Evolutionary conservation across 2,329 filamentous ascomycete species (phyloP).

Genomic region (Coniochaeta ligniaria): DNA sequence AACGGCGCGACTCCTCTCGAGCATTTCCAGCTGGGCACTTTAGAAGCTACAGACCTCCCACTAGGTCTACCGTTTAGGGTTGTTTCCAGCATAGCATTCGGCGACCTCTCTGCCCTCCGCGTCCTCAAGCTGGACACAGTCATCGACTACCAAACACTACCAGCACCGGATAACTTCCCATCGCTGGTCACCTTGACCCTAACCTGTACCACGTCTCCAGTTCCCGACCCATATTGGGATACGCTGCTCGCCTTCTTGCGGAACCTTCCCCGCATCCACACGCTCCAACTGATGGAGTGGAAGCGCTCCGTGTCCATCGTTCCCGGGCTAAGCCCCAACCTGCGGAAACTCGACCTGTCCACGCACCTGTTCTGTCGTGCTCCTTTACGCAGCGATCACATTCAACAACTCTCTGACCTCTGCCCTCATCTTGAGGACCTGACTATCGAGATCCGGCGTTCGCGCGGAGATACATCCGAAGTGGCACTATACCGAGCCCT

Average conservation of each 20-base stretch:
- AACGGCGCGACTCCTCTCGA: background rate
- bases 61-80: background rate
- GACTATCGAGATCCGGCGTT: background rate
- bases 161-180: background rate
- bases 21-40: background rate
- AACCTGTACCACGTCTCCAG: background rate
- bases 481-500: conserved; percentile 5
- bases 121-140: conserved; percentile 1
- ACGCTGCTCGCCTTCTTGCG: background rate
- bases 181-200: background rate
- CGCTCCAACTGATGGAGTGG: background rate
- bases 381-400: conserved; percentile 2
- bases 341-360: background rate
- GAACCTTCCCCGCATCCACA: background rate
- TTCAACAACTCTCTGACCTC: conserved; percentile 1
- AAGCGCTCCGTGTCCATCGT: background rate
- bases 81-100: background rate
- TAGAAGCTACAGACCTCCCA: background rate
- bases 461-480: conserved; percentile 4
- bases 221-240: background rate
- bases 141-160: background rate
- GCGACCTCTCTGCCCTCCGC: conserved; percentile 4
- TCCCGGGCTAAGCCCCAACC: background rate
- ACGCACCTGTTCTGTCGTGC: background rate
- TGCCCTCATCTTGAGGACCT: conserved; percentile 6